These are phyloP conservation scores for Xanthoconium purpureum DNA, from an alignment of 768 basidiomycete species.

Conservation along the genomic window DNA sequence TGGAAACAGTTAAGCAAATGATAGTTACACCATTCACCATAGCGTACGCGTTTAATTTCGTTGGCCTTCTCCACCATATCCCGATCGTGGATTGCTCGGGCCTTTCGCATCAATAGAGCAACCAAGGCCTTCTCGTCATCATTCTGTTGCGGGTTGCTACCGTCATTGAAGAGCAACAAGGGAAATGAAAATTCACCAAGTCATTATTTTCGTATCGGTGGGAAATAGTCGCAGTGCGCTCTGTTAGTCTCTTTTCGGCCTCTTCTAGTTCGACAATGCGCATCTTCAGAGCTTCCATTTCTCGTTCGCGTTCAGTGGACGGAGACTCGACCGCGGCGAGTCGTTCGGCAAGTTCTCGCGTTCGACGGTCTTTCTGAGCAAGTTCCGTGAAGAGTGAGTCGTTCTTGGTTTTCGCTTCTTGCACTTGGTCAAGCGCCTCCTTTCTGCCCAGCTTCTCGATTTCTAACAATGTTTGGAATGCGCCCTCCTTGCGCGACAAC, in stretches of 20 bases:
- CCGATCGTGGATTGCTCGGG: conserved; percentile 49
- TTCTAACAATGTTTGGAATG: conserved; percentile 20
- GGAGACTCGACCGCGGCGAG: conserved; percentile 23
- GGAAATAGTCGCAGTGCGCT: conserved; percentile 28
- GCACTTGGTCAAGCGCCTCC: conserved; percentile 17
- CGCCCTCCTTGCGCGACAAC: conserved; percentile 27
- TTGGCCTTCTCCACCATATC: conserved; percentile 53
- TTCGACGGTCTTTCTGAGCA: conserved; percentile 16
- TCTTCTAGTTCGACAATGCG: conserved; percentile 29
- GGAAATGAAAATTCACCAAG: conserved; percentile 38
- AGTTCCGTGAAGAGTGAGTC: conserved; percentile 24
- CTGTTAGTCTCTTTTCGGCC: conserved; percentile 26
- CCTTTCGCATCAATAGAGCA: conserved; percentile 40
- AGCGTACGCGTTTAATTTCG: conserved; percentile 49
- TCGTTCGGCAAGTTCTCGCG: conserved; percentile 22
- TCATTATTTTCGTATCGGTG: conserved; percentile 44
- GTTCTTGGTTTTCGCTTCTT: conserved; percentile 18
- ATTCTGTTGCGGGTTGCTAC: conserved; percentile 33
- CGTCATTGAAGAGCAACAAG: conserved; percentile 10
- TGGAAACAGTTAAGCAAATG: conserved; percentile 21
- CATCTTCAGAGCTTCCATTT: conserved; percentile 17
- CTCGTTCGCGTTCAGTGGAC: conserved; percentile 27
- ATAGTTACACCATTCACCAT: conserved; percentile 4
- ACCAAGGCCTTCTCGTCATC: conserved; percentile 51
- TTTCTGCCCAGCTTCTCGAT: conserved; percentile 21